These are phyloP conservation scores for Boletus edulis DNA, from an alignment of 768 basidiomycete genomes.

Conservation along the genomic window DNA sequence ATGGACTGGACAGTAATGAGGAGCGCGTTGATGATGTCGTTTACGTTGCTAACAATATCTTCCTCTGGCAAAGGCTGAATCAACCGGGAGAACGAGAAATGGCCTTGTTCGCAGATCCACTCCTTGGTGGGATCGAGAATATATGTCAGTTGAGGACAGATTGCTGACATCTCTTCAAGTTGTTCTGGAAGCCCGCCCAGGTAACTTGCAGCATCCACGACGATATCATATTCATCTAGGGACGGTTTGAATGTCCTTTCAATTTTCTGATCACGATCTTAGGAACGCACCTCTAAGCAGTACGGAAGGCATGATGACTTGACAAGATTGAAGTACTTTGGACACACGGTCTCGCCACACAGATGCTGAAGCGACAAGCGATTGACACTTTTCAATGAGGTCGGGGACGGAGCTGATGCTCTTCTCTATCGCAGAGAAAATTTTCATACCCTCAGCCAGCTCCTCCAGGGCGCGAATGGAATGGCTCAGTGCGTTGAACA, in stretches of 20 bases:
- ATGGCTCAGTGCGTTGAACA: conserved; percentile 17
- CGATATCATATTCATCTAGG: conserved; percentile 36
- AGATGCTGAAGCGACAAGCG: conserved; percentile 22
- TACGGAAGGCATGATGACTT: conserved; percentile 25
- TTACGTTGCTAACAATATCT: conserved; percentile 19
- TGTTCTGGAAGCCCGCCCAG: conserved; percentile 22
- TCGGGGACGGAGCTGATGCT: conserved; percentile 12
- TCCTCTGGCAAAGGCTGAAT: neutral
- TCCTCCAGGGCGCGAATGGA: conserved; percentile 37
- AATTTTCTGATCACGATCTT: neutral
- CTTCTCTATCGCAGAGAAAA: conserved; percentile 34
- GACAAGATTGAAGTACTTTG: conserved; percentile 19
- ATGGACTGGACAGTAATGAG: conserved; percentile 67
- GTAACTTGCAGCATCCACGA: conserved; percentile 29
- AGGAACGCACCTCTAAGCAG: conserved; percentile 37
- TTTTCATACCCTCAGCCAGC: conserved; percentile 31
- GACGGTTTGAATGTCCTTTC: neutral
- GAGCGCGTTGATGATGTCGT: conserved; percentile 56
- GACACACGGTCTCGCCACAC: conserved; percentile 29
- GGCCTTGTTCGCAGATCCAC: conserved; percentile 32
- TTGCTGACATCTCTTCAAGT: conserved; percentile 26
- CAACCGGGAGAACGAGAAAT: conserved; percentile 14
- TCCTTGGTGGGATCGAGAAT: conserved; percentile 26
- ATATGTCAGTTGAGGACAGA: conserved; percentile 29
- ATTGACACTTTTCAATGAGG: conserved; percentile 29